Percentiles rank a stretch among this genome's conserved stretches.
These are phyloP conservation scores for Alternaria metachromatica DNA, from an alignment of 2,329 filamentous ascomycete species.

Conservation along the genomic window DNA sequence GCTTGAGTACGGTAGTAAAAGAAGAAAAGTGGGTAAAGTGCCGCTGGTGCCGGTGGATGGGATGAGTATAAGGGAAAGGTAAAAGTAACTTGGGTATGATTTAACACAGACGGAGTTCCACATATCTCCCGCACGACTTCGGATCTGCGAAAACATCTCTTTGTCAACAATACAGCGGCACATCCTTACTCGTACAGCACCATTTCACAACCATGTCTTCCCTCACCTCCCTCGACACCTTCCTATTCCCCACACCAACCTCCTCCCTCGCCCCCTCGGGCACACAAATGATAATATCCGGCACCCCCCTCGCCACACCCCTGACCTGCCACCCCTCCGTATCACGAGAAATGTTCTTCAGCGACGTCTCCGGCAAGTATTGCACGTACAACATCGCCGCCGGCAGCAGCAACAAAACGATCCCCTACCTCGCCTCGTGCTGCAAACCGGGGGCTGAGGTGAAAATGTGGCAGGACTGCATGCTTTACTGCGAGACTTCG, in stretches of 20 bases:
- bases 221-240: background rate
- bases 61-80: background rate
- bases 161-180: accelerated
- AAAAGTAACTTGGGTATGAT: background rate
- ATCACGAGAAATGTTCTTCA: background rate
- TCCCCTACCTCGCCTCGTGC: background rate
- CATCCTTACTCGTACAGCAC: background rate
- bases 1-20: background rate
- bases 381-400: background rate
- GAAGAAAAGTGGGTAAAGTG: background rate
- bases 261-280: background rate
- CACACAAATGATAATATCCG: background rate
- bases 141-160: background rate
- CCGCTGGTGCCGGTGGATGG: background rate
- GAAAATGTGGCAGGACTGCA: background rate
- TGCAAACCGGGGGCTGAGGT: background rate
- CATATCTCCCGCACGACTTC: background rate
- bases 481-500: background rate
- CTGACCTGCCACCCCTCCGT: background rate
- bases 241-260: background rate
- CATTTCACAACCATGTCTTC: background rate
- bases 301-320: background rate
- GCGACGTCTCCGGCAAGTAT: background rate
- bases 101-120: background rate
- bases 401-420: background rate